Evolutionary conservation across 768 basidiomycete species (phyloP), one percentile per base, ranked within the genome.

Genomic region (Goffeauzyma gilvescens): DNA sequence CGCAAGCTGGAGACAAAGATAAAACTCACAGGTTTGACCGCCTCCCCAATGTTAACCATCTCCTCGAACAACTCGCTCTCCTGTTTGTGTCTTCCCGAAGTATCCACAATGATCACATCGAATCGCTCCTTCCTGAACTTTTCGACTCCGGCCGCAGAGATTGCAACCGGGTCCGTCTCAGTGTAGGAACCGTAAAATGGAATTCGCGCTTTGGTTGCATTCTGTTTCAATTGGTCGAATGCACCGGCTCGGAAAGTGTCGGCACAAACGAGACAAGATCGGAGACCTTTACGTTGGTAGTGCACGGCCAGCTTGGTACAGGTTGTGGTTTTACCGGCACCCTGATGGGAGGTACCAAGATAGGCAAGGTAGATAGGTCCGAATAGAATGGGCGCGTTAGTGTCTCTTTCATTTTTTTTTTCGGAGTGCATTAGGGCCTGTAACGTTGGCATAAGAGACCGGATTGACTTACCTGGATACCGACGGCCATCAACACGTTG

Each of bases 191-290:
- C 93, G 66, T 87, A 98, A 72, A 93, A 98, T 2, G 93, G 87
- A 12, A 98, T 85, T 63, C 95, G 96, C 28, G 93, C 93, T 64
- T 93, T 90, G 12, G 87, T 93, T 15, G 93, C 90, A 38, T 90
- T 95, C 68, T 98, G 93, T 59, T 93, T 79, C 9, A 93, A 85
- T 64, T 98, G 93, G 66, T 98, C 93, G 65, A 98, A 98, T 27
- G 93, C 93, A 39, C 93, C 93, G 3, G 93, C 93, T 67, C 93
- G 82, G 71, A 98, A 98, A 0, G 93, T 98, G 65, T 98, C 93
- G 17, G 93, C 93, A 57, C 93, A 98, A 51, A 98, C 90, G 41
- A 98, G 87, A 48, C 79, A 84, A 10, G 89, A 81, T 63, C 90
- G 87, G 72, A 95, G 83, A 6, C 93, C 93, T 50, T 89, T 78